Evolutionary conservation across 2,329 filamentous ascomycete species (phyloP), one percentile per base, ranked within the genome.

Genomic region (Beauveria bassiana): DNA sequence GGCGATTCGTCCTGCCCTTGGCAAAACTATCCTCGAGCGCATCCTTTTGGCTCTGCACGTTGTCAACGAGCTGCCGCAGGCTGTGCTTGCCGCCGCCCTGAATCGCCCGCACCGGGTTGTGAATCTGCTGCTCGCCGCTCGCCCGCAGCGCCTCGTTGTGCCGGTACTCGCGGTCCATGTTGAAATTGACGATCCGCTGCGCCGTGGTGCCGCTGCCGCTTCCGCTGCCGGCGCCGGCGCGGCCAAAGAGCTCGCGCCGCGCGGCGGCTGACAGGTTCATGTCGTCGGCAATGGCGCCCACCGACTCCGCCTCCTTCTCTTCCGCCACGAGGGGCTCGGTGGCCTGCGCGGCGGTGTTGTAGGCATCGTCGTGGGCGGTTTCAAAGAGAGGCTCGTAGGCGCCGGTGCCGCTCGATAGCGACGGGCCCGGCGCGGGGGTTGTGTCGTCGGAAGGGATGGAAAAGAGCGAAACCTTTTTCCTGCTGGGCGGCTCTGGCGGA

Each of bases 1-100:
- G 87, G 73, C 90, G 87, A 70, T 93, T 95, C 68, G 82, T 84
- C 76, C 84, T 87, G 6, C 91, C 90, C 66, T 87, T 80, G 22
- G 91, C 91, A 78, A 96, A 97, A 71, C 90, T 93, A 70, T 98
- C 93, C 75, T 97, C 92, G 66, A 97, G 77, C 2, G 91, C 92
- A 12, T 96, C 91, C 70, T 87, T 86, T 75, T 98, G 92, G 64
- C 81, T 90, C 66, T 86, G 86, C 28, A 90, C 93, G 64, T 89
- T 89, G 73, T 86, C 91, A 66, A 98, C 89, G 68, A 98, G 80
- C 77, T 96, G 92, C 70, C 88, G 87, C 72, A 98, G 79, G 69
- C 84, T 96, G 75, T 97, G 92, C 77, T 97, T 97, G 66, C 74
- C 74, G 47, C 64, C 62, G 63, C 91, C 90, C 3, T 92, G 89